Base-by-base conservation (phyloP, 306 rosid species). In the Lathyrus aphaca region DNA sequence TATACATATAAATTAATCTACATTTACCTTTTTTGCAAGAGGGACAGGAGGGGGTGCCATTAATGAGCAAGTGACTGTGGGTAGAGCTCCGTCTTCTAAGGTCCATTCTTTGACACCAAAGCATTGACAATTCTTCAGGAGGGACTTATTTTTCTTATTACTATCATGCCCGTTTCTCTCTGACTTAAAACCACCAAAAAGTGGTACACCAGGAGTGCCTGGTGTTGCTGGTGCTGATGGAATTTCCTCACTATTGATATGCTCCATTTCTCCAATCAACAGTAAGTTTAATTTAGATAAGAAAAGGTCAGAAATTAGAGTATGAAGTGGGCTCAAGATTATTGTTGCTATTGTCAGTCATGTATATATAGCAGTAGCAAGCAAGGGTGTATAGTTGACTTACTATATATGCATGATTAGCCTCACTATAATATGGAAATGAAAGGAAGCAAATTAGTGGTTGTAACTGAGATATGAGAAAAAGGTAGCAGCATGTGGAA, bases 161-260 rank as follows among this genome's bases (percentile, higher is more conserved):
- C 62, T 72, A 23, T 81, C 83, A 49, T 72, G 62, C 6, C 50
- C 51, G 14, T 6, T 74, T 73, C 59, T 77, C 71, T 79, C 79
- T 16, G 69, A 66, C 77, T 68, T 83, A 67, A 86, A 84, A 5
- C 88, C 91, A 8, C 91, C 87, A 75, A 90, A 90, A 27, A 90
- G 86, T 63, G 96, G 93, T 55, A 72, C 85, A 57, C 91, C 91
- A 13, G 89, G 96, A 57, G 94, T 90, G 2, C 89, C 88, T 68
- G 96, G 96, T 16, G 96, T 87, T 35, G 83, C 85, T 21, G 88
- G 95, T 14, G 83, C 80, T 27, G 96, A 87, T 14, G 89, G 86
- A 43, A 83, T 85, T 77, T 84, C 87, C 15, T 87, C 91, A 56
- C 69, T 84, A 55, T 55, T 55, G 27, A 13, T 55, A 21, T 43